phyloP scores from a whole-genome alignment of 768 basidiomycete genomes.

The Serpula lacrymans region DNA sequence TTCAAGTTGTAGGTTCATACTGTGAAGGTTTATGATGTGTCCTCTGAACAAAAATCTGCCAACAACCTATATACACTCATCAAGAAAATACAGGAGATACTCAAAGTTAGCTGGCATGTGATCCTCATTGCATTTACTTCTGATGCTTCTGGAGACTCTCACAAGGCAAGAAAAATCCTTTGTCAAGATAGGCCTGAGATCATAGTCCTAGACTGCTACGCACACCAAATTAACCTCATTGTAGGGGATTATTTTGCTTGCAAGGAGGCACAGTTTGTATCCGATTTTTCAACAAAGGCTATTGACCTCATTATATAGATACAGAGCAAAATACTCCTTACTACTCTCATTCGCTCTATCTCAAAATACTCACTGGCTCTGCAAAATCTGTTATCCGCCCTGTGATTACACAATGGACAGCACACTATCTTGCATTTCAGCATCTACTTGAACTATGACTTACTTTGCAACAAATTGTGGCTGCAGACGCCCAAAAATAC shows the following conservation, averaged over 20 bases:
- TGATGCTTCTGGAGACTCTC: no score
- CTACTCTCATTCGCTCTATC: constrained; percentile 22
- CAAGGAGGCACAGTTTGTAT: constrained; percentile 5
- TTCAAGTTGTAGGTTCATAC: constrained; percentile 2
- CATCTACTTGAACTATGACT: constrained; percentile 21
- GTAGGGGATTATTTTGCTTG: constrained; percentile 29
- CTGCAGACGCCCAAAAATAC: no score
- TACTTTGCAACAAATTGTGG: no score
- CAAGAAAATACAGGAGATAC: no score
- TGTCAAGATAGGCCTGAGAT: no score
- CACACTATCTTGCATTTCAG: constrained; percentile 16
- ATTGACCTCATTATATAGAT: constrained; percentile 27
- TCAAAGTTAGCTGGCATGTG: no score
- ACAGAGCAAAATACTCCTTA: constrained; percentile 24
- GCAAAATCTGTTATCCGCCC: constrained; percentile 20
- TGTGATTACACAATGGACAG: constrained; percentile 33
- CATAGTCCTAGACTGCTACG: constrained; percentile 20
- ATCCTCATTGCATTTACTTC: no score
- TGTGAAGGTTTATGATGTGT: constrained; percentile 2
- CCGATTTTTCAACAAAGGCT: constrained; percentile 13
- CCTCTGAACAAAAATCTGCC: constrained; percentile 1
- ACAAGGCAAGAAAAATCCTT: no score
- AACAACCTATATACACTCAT: constrained; percentile 1
- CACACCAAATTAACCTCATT: constrained; percentile 31
- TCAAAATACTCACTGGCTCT: constrained; percentile 2